Evolutionary conservation across 2,329 filamentous ascomycete species (phyloP), one percentile per base, ranked within the genome.

Genomic region (Monosporascus ibericus): DNA sequence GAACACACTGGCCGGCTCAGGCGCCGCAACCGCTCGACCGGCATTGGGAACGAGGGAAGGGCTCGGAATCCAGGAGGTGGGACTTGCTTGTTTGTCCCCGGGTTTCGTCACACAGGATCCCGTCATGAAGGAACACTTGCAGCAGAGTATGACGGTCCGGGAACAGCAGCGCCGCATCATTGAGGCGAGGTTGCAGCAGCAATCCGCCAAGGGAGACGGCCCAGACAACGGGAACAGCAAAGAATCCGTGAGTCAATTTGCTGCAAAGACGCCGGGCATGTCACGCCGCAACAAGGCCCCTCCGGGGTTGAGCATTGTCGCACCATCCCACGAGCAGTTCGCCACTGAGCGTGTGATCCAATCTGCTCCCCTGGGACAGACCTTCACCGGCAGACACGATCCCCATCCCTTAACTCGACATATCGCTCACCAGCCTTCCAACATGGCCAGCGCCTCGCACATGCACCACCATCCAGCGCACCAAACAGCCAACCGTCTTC

Each of bases 81-180:
- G 94, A 53, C 79, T 97, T 52, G 92, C 92, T 42, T 99, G 94
- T 65, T 77, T 99, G 51, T 97, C 94, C 2, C 94, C 94, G 0
- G 94, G 94, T 50, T 97, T 99, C 65, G 86, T 95, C 60, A 97
- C 94, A 17, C 89, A 97, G 63, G 91, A 99, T 70, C 92, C 94
- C n/a, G 82, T 88, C 20, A 95, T 96, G 90, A 87, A 94, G 66
- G 90, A 96, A 71, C 92, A 97, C 70, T 76, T 99, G 50, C 91
- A 97, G 72, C 85, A 92, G 61, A 97, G 94, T 71, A 84, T 96
- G 71, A 91, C 88, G 46, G 92, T 99, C 30, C 81, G 92, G 58
- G 92, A 99, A 61, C 90, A 96, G 68, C 94, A 99, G 71, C 82
- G 92, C 60, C 88, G 90, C 59, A 92, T 99, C 60, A 99, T 99